Evolutionary conservation across 495 filamentous ascomycete species (phyloP), one percentile per base, ranked within the genome.

Genomic region (Cryomyces minteri): DNA sequence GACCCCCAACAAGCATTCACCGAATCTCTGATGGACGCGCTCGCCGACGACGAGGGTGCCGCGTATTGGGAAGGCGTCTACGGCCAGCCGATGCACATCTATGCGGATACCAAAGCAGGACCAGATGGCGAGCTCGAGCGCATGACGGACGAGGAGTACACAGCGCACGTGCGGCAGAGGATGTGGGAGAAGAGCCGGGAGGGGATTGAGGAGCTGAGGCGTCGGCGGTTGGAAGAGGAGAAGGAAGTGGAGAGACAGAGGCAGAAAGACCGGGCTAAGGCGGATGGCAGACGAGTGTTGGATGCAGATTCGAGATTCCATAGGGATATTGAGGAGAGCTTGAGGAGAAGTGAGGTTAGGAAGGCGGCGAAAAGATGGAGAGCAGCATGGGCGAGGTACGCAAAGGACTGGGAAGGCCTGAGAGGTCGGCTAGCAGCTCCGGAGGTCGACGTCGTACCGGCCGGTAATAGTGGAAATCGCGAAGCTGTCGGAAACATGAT

Each of bases 11-110:
- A 69, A 7, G 87, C 88, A 11, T 98, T 98, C 62, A 80, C 84
- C 29, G 84, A 94, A 65, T 90, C 84, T n/a, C 77, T 96, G 41
- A 94, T 96, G 67, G 90, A 98, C 61, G 90, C 90, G n/a, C 78
- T 98, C 60, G 92, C 87, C 36, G 90, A 98, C 62, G 90, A 98
- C 62, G 90, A 98, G 65, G 90, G 90, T 34, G 90, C 90, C 38
- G 74, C 74, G 32, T 96, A 84, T 65, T 98, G 90, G 90, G 80
- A 94, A 58, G 72, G 75, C 32, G 85, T 96, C 42, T 98, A 94
- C 62, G 87, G 88, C 10, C 87, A 96, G 56, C 88, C 88, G 0
- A 82, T 96, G 43, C 80, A 84, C 53, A 70, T 58, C 4, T 86
- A 81, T 50, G 51, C 54, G 0, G 66, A 67, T 0, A 54, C 62